A percentile compares a stretch with the other conserved stretches of the same genome.
phyloP scores from a whole-genome alignment of 345 rosid species.

The Ceriops decandra region DNA sequence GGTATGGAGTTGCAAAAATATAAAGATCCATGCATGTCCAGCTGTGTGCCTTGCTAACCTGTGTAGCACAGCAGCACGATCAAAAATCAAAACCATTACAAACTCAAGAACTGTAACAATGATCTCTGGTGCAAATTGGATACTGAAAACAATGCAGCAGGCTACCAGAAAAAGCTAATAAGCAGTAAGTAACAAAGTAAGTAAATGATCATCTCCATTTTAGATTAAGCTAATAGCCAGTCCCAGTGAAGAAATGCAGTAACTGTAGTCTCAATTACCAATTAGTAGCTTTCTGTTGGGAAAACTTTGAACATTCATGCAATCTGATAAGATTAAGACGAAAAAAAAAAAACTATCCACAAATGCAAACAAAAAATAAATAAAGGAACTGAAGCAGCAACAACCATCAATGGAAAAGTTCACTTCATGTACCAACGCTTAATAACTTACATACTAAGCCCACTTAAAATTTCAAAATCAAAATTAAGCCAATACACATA shows the following conservation, averaged over 20 bases:
- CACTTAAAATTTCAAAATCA: no score
- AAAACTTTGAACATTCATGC: no score
- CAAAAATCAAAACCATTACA: constrained; percentile 11
- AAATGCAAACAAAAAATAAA: neutral
- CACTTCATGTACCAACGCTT: neutral
- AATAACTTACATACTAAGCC: neutral
- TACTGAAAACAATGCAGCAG: neutral
- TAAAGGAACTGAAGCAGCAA: neutral
- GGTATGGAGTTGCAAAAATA: constrained; percentile 91
- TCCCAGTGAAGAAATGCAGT: no score
- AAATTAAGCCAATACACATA: neutral
- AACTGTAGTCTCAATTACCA: neutral
- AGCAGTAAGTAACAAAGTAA: neutral
- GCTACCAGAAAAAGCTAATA: neutral
- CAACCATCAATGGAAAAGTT: neutral
- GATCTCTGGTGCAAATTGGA: neutral
- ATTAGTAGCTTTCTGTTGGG: neutral
- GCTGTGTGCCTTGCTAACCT: constrained; percentile 82
- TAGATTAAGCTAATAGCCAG: no score
- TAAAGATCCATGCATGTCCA: constrained; percentile 98
- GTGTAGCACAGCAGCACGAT: constrained; percentile 20
- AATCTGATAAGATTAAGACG: neutral
- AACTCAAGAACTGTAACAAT: constrained; percentile 6
- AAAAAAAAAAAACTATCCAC: neutral
- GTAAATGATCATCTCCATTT: no score